A percentile compares a stretch with the other conserved stretches of the same genome.
These are phyloP conservation scores for Spirogloea muscicola DNA, from an alignment of 139 green algal species.

Conservation along the genomic window DNA sequence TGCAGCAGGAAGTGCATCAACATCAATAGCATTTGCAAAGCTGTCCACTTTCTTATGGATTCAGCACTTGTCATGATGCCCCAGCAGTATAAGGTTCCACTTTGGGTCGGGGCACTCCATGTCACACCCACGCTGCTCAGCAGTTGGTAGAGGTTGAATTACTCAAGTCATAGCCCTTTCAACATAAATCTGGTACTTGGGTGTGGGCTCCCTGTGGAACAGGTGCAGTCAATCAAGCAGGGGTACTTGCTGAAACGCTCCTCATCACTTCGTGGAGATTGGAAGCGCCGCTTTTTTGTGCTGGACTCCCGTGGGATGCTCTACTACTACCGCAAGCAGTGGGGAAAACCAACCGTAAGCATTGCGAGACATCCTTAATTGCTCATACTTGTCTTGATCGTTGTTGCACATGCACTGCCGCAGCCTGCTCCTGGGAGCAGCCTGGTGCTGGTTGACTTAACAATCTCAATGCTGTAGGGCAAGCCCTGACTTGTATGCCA, in stretches of 20 bases:
- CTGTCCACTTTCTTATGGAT: no score
- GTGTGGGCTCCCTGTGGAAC: background rate
- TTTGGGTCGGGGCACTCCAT: no score
- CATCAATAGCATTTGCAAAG: no score
- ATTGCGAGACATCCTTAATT: background rate
- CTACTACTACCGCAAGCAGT: constrained; percentile 27
- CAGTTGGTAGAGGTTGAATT: no score
- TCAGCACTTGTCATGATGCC: no score
- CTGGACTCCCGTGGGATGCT: constrained; percentile 62
- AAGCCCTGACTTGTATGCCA: background rate
- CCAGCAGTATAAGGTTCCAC: no score
- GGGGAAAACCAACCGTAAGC: background rate
- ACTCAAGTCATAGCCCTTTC: no score
- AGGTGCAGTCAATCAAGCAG: constrained; percentile 31
- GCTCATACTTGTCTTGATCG: background rate
- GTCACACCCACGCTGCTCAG: no score
- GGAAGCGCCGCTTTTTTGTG: constrained; percentile 82
- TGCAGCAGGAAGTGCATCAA: no score
- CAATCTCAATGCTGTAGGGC: background rate
- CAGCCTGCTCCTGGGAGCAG: background rate
- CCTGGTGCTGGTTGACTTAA: background rate
- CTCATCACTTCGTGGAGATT: constrained; percentile 57
- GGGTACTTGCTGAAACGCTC: constrained; percentile 75
- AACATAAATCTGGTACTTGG: background rate
- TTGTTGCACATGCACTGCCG: background rate